A percentile compares a stretch with the other conserved stretches of the same genome.
Evolutionary conservation across 1,284 basidiomycete species (phyloP).

Genomic region (Cryptococcus sp.): DNA sequence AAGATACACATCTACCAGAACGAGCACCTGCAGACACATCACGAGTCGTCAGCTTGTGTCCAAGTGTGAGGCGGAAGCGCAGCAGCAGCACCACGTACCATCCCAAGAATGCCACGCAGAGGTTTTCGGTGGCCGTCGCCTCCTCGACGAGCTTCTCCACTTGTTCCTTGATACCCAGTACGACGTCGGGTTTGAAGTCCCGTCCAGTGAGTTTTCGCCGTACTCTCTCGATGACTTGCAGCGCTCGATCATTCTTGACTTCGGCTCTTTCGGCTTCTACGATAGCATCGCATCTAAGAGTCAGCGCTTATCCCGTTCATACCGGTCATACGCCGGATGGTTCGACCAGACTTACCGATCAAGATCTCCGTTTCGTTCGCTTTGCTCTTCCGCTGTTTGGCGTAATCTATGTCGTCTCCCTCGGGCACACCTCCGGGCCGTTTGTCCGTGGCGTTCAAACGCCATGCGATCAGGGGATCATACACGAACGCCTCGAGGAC

Average conservation of each 20-base stretch:
- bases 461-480: slow-evolving; percentile 63
- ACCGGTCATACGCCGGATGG: not conserved
- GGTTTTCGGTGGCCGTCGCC: slow-evolving; percentile 86
- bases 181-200: slow-evolving; percentile 82
- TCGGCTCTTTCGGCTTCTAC: slow-evolving; percentile 62
- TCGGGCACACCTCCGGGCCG: slow-evolving; percentile 46
- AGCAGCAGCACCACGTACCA: slow-evolving; percentile 61
- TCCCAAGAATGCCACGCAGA: slow-evolving; percentile 94
- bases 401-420: slow-evolving; percentile 32
- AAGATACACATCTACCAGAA: slow-evolving; percentile 35
- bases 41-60: not conserved
- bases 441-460: slow-evolving; percentile 54
- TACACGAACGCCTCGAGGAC: slow-evolving; percentile 82
- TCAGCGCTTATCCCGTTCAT: not conserved
- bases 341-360: slow-evolving; percentile 37
- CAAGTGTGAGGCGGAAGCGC: not conserved
- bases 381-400: slow-evolving; percentile 41
- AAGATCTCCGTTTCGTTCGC: slow-evolving; percentile 56
- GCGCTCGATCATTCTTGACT: slow-evolving; percentile 82
- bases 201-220: slow-evolving; percentile 89
- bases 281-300: not conserved
- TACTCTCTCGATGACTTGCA: slow-evolving; percentile 89
- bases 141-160: slow-evolving; percentile 89
- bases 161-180: slow-evolving; percentile 72
- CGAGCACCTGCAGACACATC: slow-evolving; percentile 32